Evolutionary conservation across 1,284 basidiomycete genomes (phyloP).

Genomic region (Acaromyces ingoldii): DNA sequence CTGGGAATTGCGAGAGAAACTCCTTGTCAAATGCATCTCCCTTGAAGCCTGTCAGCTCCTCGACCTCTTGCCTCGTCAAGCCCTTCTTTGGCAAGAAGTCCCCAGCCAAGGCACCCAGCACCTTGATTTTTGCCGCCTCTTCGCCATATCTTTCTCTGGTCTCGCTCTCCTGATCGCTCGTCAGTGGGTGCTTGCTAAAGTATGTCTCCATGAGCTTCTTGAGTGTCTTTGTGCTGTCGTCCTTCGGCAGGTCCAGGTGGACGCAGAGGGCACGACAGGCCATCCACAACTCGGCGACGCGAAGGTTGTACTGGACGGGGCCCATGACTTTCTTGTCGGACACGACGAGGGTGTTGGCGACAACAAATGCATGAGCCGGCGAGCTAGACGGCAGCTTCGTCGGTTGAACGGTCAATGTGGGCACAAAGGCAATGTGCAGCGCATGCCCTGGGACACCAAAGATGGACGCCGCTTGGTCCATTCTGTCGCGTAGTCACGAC

Average conservation of each 20-base stretch:
- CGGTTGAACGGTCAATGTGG: conserved; percentile 23
- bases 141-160: conserved; percentile 24
- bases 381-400: conserved; percentile 22
- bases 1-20: conserved; percentile 40
- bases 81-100: conserved; percentile 14
- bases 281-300: conserved; percentile 45
- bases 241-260: conserved; percentile 18
- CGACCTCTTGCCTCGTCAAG: conserved; percentile 24
- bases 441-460: conserved; percentile 40
- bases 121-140: conserved; percentile 32
- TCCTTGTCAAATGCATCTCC: conserved; percentile 34
- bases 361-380: conserved; percentile 34
- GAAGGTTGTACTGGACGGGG: conserved; percentile 48
- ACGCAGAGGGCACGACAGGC: conserved; percentile 28
- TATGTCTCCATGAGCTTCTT: conserved; percentile 35
- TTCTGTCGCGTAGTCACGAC: conserved; percentile 6
- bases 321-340: conserved; percentile 49
- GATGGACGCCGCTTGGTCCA: conserved; percentile 49
- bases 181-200: conserved; percentile 25
- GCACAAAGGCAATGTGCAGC: conserved; percentile 45
- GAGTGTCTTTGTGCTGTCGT: conserved; percentile 19
- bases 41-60: conserved; percentile 26
- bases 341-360: conserved; percentile 45
- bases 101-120: conserved; percentile 1
- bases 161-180: conserved; percentile 16